phyloP scores from a whole-genome alignment of 164 flowering plant species.

The Akebia trifoliata region DNA sequence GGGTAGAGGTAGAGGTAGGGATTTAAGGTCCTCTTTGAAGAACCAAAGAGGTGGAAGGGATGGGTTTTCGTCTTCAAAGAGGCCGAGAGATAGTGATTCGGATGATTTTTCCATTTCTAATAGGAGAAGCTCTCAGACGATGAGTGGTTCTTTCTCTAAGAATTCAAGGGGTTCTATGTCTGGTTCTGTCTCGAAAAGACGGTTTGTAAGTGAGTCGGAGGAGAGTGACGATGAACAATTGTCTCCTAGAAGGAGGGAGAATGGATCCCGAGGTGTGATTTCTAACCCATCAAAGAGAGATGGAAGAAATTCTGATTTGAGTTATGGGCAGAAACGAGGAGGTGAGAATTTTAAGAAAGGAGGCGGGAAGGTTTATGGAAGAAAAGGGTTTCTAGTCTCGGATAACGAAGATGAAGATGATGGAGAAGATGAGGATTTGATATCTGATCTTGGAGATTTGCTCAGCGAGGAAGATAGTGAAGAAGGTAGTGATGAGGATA shows the following conservation, averaged over 20 bases:
- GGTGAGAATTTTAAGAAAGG: conserved; percentile 11
- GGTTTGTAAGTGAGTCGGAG: conserved; percentile 12
- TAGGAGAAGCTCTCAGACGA: conserved; percentile 2
- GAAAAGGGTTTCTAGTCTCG: background rate
- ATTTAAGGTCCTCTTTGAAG: conserved; percentile 1
- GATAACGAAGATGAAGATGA: conserved; percentile 18
- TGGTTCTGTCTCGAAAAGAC: conserved; percentile 8
- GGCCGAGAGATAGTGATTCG: conserved; percentile 12
- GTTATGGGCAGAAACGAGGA: conserved; percentile 12
- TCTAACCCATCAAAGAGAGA: conserved; percentile 16
- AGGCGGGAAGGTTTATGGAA: conserved; percentile 5
- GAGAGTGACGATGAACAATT: conserved; percentile 16
- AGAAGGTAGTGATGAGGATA: conserved; percentile 23
- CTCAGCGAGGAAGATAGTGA: conserved; percentile 6
- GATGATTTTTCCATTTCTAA: conserved; percentile 9
- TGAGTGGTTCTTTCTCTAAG: background rate
- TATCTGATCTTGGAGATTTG: conserved; percentile 10
- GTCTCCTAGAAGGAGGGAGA: conserved; percentile 8
- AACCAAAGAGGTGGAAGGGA: conserved; percentile 9
- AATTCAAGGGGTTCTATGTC: conserved; percentile 4
- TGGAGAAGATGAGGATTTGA: conserved; percentile 14
- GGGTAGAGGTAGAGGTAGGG: conserved; percentile 7
- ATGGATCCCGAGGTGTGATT: conserved; percentile 9
- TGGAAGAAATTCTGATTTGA: conserved; percentile 17
- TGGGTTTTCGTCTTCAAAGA: conserved; percentile 5